A percentile compares a stretch with the other conserved stretches of the same genome.
Evolutionary conservation across 2,329 filamentous ascomycete species (phyloP).

Genomic region (Sclerotinia minor): DNA sequence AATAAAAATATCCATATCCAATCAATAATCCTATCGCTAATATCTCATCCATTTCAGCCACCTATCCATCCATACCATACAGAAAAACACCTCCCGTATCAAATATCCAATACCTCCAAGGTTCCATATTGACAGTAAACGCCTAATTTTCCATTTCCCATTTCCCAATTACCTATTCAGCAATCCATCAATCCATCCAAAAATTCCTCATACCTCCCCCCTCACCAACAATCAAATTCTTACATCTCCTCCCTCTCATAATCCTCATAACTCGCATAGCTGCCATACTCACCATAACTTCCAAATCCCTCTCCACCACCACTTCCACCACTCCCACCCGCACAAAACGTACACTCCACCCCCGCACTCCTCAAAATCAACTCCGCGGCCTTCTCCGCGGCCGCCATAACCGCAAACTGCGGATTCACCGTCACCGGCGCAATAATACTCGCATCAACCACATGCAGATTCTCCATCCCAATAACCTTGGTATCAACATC

Average conservation of each 20-base stretch:
- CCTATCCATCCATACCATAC: no score
- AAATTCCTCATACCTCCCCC: not conserved
- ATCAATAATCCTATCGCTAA: no score
- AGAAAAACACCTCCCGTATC: no score
- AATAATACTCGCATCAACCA: constrained; percentile 53
- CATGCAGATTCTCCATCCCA: constrained; percentile 52
- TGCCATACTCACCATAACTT: not conserved
- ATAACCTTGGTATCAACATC: constrained; percentile 50
- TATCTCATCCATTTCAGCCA: no score
- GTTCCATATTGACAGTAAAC: not conserved
- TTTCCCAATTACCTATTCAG: not conserved
- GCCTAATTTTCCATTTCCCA: not conserved
- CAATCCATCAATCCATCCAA: not conserved
- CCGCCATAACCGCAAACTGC: constrained; percentile 56
- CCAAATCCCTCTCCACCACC: not conserved
- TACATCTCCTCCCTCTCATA: not conserved
- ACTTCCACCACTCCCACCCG: not conserved
- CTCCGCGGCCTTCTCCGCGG: constrained; percentile 53
- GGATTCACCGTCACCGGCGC: constrained; percentile 55
- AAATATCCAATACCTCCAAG: no score
- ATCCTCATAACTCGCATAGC: not conserved
- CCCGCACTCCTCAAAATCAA: constrained; percentile 43
- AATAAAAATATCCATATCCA: no score
- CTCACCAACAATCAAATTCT: no score
- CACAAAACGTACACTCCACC: not conserved